Evolutionary conservation across 1,284 basidiomycete species (phyloP), one percentile per base, ranked within the genome.

Genomic region (Butyriboletus appendiculatus): DNA sequence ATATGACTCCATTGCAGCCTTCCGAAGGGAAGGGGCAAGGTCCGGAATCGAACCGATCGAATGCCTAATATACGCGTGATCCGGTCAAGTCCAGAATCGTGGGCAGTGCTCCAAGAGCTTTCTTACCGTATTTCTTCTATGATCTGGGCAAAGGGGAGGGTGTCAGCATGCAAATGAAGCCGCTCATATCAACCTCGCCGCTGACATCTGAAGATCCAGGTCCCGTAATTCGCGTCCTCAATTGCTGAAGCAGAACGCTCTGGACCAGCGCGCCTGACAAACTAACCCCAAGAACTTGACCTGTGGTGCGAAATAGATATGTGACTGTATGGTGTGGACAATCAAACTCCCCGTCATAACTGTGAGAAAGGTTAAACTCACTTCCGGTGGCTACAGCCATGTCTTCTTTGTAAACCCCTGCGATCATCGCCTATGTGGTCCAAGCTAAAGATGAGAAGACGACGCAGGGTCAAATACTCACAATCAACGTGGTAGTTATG

Each of bases 261-360:
- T 96, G 94, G 24, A 92, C 76, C 40, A 95, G 72, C 2, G 91
- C 88, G 32, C 91, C 91, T 58, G 89, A 88, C 43, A 95, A 74
- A 62, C 90, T 88, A 49, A 96, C 94, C 45, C 93, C 93, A 43
- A 96, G 80, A 20, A 94, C 94, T 75, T 96, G 94, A 15, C 94
- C 94, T 12, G 91, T 92, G 6, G 92, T 94, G 62, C 93, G 80
- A 76, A 94, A 94, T 47, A 95, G 77, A 73, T 96, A 96, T 24
- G 91, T 92, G 62, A 95, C 92, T 95, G 63, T 35, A 55, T 35
- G 53, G 47, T 14, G 41, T 48, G 44, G 35, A 45, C 16, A 35
- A 52, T 53, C 28, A 56, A 52, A 34, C 46, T 28, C 26, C 24
- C 24, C 6, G 12, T 48, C 43, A 50, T 45, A 33, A 34, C 42